Conservation (phyloP, 2,329 filamentous ascomycete species). For the Ceratocystis alfenasii region DNA sequence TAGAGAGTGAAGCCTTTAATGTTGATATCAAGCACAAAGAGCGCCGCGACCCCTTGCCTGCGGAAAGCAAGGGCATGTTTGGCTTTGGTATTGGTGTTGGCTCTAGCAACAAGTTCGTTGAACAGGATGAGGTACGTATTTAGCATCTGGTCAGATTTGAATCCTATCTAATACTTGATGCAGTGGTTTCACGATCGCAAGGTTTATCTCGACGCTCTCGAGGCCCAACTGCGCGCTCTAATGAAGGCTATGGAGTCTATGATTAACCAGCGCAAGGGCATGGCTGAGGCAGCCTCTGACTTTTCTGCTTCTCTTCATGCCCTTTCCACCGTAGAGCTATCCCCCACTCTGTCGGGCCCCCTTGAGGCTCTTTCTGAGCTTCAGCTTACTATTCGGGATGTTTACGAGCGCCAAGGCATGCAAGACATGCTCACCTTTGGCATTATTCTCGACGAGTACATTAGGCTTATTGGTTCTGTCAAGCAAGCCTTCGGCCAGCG, state of each 20-base stretch:
- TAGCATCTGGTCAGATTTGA: background rate
- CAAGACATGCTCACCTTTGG: slow-evolving; percentile 93
- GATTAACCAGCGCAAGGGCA: slow-evolving; percentile 78
- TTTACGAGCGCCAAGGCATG: slow-evolving; percentile 93
- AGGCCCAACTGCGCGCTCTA: slow-evolving; percentile 78
- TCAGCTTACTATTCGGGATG: slow-evolving; percentile 83
- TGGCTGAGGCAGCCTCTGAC: slow-evolving; percentile 85
- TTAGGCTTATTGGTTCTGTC: slow-evolving; percentile 85
- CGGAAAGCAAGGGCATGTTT: slow-evolving; percentile 87
- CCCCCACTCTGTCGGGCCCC: slow-evolving; percentile 73
- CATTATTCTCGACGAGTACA: slow-evolving; percentile 97
- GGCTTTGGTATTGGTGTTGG: slow-evolving; percentile 65
- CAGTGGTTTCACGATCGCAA: slow-evolving; percentile 97
- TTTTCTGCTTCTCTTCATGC: slow-evolving; percentile 90
- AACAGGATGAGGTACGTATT: slow-evolving; percentile 77
- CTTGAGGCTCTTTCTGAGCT: slow-evolving; percentile 86
- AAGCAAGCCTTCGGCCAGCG: slow-evolving; percentile 87
- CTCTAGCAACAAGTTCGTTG: slow-evolving; percentile 75
- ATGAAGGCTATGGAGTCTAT: slow-evolving; percentile 92
- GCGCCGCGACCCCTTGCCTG: slow-evolving; percentile 70
- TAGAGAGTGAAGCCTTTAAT: slow-evolving; percentile 93
- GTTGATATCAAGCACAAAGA: slow-evolving; percentile 97
- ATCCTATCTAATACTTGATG: slow-evolving; percentile 21
- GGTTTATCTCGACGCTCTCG: slow-evolving; percentile 85
- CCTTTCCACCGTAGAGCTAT: slow-evolving; percentile 83